Conservation (phyloP, 148 eudicot genomes). For the Rheum nobile region DNA sequence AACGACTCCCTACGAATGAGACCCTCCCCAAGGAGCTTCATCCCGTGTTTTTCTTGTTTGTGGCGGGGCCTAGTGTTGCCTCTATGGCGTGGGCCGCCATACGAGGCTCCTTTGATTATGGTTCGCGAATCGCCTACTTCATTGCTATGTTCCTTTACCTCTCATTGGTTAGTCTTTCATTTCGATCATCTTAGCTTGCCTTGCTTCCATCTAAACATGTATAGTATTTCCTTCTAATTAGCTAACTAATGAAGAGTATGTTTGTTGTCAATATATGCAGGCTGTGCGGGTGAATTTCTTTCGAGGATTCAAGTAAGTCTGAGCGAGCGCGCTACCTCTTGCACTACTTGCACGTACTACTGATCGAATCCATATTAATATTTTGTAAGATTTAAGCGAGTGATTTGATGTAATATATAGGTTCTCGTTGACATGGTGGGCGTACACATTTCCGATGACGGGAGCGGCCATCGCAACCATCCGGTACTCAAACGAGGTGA, state of each 20-base stretch:
- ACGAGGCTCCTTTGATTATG: conserved; percentile 64
- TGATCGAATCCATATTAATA: too few relatives aligned
- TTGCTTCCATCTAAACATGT: too few relatives aligned
- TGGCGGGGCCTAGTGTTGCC: conserved; percentile 87
- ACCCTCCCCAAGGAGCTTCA: conserved; percentile 92
- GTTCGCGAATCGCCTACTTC: conserved; percentile 65
- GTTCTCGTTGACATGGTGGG: conserved; percentile 97
- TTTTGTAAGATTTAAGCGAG: too few relatives aligned
- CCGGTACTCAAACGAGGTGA: conserved; percentile 49
- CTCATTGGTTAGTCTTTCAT: conserved; percentile 61
- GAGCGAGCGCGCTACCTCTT: neutral
- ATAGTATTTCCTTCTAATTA: too few relatives aligned
- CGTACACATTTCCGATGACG: conserved; percentile 93
- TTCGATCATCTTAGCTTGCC: neutral
- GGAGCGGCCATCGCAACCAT: conserved; percentile 79
- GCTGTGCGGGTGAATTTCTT: conserved; percentile 91
- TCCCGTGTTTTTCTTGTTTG: conserved; percentile 88
- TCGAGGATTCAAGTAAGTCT: conserved; percentile 64
- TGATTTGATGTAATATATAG: conserved; percentile 7
- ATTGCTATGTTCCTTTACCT: conserved; percentile 76
- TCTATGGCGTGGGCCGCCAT: conserved; percentile 89
- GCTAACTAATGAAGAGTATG: too few relatives aligned
- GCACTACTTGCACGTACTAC: too few relatives aligned
- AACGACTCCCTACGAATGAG: conserved; percentile 84
- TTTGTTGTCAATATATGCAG: conserved; percentile 26